These are phyloP conservation scores for Mycena sanguinolenta DNA, from an alignment of 768 basidiomycete genomes.

Conservation along the genomic window DNA sequence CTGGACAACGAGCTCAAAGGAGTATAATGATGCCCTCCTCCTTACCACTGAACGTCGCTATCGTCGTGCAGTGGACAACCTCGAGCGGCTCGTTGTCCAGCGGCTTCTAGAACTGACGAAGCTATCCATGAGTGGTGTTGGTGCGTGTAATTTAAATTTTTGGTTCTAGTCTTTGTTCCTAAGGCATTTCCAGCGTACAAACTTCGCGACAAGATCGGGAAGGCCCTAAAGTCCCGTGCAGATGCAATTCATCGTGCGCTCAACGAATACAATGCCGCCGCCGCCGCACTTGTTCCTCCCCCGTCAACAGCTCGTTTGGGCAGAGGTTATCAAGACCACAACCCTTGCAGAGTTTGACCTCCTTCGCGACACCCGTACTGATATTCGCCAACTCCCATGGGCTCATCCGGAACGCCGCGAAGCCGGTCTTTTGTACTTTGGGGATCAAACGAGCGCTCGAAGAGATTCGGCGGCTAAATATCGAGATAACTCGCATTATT, in stretches of 20 bases:
- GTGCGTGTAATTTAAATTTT: background rate
- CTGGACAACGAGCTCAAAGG: background rate
- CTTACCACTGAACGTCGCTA: background rate
- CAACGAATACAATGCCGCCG: background rate
- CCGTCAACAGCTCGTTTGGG: background rate
- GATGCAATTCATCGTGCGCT: conserved; percentile 9
- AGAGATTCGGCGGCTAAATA: conserved; percentile 37
- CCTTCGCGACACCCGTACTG: conserved; percentile 44
- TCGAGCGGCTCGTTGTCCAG: conserved; percentile 4
- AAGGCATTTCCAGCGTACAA: conserved; percentile 6
- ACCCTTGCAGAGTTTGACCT: conserved; percentile 50
- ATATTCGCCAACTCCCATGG: conserved; percentile 47
- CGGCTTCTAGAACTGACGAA: conserved; percentile 6
- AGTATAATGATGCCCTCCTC: background rate
- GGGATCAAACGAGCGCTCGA: conserved; percentile 41
- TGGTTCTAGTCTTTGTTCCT: background rate
- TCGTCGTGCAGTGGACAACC: background rate
- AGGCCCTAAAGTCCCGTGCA: conserved; percentile 1
- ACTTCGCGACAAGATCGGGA: conserved; percentile 12
- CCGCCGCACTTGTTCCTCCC: background rate
- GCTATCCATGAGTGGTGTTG: conserved; percentile 15
- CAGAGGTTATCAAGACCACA: conserved; percentile 18
- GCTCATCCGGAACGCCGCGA: conserved; percentile 40
- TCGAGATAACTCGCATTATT: conserved; percentile 47
- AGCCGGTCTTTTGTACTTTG: conserved; percentile 43